Base-by-base conservation (phyloP, 2,329 filamentous ascomycete genomes). In the Aschersonia sp. region DNA sequence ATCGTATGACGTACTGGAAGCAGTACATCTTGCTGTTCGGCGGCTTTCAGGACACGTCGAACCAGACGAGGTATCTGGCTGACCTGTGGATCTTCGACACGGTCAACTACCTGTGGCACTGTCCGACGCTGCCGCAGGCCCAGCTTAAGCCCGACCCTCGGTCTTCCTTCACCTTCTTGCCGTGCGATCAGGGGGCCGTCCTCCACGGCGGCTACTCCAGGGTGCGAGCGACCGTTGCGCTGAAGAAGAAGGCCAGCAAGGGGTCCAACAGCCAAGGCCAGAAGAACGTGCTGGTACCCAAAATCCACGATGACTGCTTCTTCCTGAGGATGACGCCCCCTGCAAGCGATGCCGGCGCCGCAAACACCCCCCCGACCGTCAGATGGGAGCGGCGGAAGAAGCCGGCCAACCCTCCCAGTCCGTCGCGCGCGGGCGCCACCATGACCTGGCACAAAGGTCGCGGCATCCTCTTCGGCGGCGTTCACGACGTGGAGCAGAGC, bases 61-160 rank as follows among this genome's bases (percentile, higher is more conserved):
- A 94, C 62, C 84, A 89, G 62, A 97, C 91, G 4, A 94, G 89
- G 61, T 98, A 98, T 62, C 69, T 98, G 12, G 82, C 84, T 40
- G 92, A 98, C 63, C 70, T 97, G 38, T 98, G 92, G 91, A 75
- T 97, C 47, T 98, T 95, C 64, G 92, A 98, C 65, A 94, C 88
- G 32, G 67, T 84, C 58, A 87, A 84, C 60, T 96, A 85, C 61
- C 74, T 80, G 10, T 98, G 92, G 92, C 78, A 85, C 61, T 80
- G 75, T 52, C 87, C 91, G 2, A 72, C 75, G 29, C 69, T 94
- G 45, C 84, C 89, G 5, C 74, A 84, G 1, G 85, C 86, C 20
- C 82, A 87, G 48, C 79, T 89, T 54, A 92, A 94, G 63, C 92
- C 92, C 1, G 91, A 97, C 60, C 75, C 92, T 1, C 77, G 92